Base-by-base conservation (phyloP, 352 stramenopile genomes). In the Phytophthora cryptogea region DNA sequence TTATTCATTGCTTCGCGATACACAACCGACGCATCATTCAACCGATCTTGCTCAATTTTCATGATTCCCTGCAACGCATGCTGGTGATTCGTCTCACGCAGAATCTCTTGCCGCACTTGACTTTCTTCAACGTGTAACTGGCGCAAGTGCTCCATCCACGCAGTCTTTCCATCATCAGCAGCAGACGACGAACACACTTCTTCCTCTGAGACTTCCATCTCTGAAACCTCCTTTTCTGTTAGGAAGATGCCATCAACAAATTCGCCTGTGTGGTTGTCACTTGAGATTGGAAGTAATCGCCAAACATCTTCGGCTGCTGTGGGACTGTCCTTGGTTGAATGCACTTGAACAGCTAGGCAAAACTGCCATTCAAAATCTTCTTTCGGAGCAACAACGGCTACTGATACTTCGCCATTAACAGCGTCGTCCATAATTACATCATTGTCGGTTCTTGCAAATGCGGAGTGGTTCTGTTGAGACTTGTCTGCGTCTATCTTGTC, bases 21-120 rank as follows among this genome's bases (percentile, higher is more conserved):
- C 11, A 85, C 67, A 2, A 73, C 56, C 23, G 77, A 84, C 13
- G 85, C 63, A 31, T 83, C 60, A 51, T 70, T 78, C 10, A 92
- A 51, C 3, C 79, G 78, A 43, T 90, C 79, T 42, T 86, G 77
- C 58, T 92, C 81, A 31, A 90, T 88, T 59, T 82, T 84, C 40
- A 90, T 77, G 11, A 92, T 84, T 6, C 71, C 76, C 35, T 90
- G 69, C n/a, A 92, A 59, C 3, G 79, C 77, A 20, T 74, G 68
- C 16, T 88, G 70, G 11, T 85, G 73, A 17, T 89, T 85, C 0
- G 66, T 72, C 52, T 88, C 77, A 5, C 60, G 55, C 47, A 81
- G 74, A 49, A 89, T 80, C 13, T 70, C 69, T 28, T 79, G 69
- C 23, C 83, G 79, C 42, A 92, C 66, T 23, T 67, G 53, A 11